Percentiles rank a stretch among this genome's conserved stretches.
Evolutionary conservation across 1,284 basidiomycete species (phyloP).

Genomic region (Leccinum cinnamomeum): DNA sequence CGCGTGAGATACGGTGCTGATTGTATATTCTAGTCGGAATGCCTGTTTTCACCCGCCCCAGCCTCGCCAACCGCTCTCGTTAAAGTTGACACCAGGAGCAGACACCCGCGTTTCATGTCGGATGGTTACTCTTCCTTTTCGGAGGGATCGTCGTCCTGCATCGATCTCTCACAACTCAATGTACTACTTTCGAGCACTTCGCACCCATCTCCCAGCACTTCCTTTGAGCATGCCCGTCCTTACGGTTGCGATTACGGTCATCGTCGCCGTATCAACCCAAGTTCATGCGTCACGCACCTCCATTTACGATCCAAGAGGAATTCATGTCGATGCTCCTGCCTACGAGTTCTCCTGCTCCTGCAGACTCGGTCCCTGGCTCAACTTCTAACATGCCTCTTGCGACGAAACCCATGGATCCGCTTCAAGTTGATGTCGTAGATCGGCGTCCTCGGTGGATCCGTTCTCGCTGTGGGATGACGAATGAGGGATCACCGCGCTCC

Average conservation of each 20-base stretch:
- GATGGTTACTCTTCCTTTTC: constrained; percentile 64
- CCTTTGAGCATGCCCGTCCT: constrained; percentile 41
- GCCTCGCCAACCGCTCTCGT: constrained; percentile 52
- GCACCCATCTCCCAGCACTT: constrained; percentile 36
- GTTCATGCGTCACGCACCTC: constrained; percentile 63
- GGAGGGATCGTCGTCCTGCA: constrained; percentile 71
- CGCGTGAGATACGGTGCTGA: constrained; percentile 2
- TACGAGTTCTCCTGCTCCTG: constrained; percentile 13
- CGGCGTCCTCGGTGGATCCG: constrained; percentile 47
- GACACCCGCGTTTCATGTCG: constrained; percentile 64
- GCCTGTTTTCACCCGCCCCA: constrained; percentile 61
- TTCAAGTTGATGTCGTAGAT: constrained; percentile 55
- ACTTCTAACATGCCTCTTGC: constrained; percentile 22
- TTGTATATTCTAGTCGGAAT: constrained; percentile 38
- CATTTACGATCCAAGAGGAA: constrained; percentile 74
- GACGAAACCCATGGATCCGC: constrained; percentile 36
- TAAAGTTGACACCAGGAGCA: constrained; percentile 55
- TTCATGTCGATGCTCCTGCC: constrained; percentile 44
- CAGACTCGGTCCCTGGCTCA: constrained; percentile 5
- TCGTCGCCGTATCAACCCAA: constrained; percentile 63
- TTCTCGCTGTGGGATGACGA: constrained; percentile 61
- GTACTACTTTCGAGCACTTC: constrained; percentile 51
- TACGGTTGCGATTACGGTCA: constrained; percentile 68
- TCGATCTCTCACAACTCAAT: constrained; percentile 65
- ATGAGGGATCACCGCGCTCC: constrained; percentile 54